Conservation (phyloP, 2,329 filamentous ascomycete genomes). For the Gremmenia infestans region DNA sequence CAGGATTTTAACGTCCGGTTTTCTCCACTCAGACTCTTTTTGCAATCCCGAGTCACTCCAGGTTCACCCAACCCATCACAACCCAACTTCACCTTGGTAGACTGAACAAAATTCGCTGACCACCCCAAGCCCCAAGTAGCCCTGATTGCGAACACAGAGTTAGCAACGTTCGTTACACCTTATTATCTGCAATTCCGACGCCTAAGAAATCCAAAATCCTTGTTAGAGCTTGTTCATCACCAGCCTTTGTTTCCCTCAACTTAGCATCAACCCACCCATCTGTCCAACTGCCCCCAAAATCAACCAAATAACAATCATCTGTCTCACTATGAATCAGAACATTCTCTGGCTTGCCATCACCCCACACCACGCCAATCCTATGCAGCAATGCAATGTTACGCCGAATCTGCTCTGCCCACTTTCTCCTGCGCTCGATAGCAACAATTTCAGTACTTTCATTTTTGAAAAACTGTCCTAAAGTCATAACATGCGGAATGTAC, state of each 20-base stretch:
- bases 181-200: background rate
- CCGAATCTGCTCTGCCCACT: slow-evolving; percentile 16
- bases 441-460: background rate
- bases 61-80: too few species aligned
- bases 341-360: slow-evolving; percentile 23
- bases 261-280: slow-evolving; percentile 19
- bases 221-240: slow-evolving; percentile 13
- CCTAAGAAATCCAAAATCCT: slow-evolving; percentile 6
- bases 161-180: too few species aligned
- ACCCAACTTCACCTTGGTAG: too few species aligned
- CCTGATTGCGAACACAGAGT: too few species aligned
- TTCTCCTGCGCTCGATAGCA: slow-evolving; percentile 9
- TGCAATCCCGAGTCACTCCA: too few species aligned
- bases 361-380: slow-evolving; percentile 19
- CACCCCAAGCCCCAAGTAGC: too few species aligned
- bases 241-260: slow-evolving; percentile 14
- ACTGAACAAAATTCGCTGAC: too few species aligned
- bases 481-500: slow-evolving; percentile 11
- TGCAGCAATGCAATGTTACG: slow-evolving; percentile 15
- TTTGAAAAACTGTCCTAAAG: background rate
- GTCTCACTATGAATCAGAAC: slow-evolving; percentile 17
- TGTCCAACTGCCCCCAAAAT: slow-evolving; percentile 25
- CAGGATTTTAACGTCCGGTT: too few species aligned
- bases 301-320: slow-evolving; percentile 18
- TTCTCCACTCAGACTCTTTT: too few species aligned